Conservation (phyloP, 768 basidiomycete genomes). For the Clavaria fumosa region DNA sequence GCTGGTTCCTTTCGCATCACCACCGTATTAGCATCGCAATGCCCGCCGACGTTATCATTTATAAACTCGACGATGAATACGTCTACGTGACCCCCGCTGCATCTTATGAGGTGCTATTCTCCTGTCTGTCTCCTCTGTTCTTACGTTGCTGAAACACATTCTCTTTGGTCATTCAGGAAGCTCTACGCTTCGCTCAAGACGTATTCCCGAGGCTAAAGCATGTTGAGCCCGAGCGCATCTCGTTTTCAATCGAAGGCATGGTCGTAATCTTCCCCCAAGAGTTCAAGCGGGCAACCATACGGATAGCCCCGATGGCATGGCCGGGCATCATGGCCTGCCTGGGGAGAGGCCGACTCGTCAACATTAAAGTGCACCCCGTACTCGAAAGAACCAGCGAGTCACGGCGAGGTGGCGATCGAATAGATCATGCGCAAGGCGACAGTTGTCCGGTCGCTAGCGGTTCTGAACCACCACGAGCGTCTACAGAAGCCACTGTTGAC, state of each 20-base stretch:
- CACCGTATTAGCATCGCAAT: too few species aligned
- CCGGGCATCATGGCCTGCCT: slow-evolving; percentile 24
- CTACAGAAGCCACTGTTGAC: slow-evolving; percentile 59
- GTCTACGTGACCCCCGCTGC: slow-evolving; percentile 34
- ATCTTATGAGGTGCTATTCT: slow-evolving; percentile 26
- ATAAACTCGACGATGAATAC: slow-evolving; percentile 26
- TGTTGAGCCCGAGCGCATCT: slow-evolving; percentile 25
- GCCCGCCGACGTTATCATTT: slow-evolving; percentile 39
- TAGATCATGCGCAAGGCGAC: slow-evolving; percentile 58
- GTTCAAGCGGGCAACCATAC: slow-evolving; percentile 20
- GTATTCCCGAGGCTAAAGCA: slow-evolving; percentile 30
- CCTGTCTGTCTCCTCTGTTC: background rate
- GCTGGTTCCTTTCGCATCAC: too few species aligned
- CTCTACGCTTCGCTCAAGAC: slow-evolving; percentile 32
- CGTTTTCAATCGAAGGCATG: slow-evolving; percentile 25
- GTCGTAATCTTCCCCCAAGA: slow-evolving; percentile 8
- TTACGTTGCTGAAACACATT: background rate
- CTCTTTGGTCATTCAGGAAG: slow-evolving; percentile 27
- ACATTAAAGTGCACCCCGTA: slow-evolving; percentile 19
- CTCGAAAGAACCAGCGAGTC: slow-evolving; percentile 45
- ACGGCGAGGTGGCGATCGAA: slow-evolving; percentile 35
- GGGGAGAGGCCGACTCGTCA: slow-evolving; percentile 31
- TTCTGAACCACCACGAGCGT: slow-evolving; percentile 36
- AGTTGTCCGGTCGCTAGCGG: slow-evolving; percentile 73
- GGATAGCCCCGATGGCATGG: slow-evolving; percentile 42